Conservation (phyloP, 2,329 filamentous ascomycete species). For the Epichloe coenophiala region DNA sequence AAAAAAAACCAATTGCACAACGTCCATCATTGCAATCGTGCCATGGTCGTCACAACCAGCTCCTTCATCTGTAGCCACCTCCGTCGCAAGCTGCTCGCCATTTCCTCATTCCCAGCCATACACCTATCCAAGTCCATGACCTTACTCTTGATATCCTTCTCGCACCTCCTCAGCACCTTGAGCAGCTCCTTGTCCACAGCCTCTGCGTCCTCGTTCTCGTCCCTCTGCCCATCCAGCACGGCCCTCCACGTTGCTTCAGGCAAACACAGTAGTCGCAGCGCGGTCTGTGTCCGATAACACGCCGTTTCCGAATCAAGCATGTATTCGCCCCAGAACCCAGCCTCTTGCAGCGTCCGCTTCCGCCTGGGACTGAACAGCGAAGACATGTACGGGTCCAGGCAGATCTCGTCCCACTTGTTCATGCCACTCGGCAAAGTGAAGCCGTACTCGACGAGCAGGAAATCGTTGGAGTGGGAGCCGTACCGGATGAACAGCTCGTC, state of each 20-base stretch:
- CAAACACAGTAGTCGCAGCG: conserved; percentile 27
- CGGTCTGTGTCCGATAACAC: conserved; percentile 44
- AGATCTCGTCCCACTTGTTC: conserved; percentile 39
- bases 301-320: conserved; percentile 34
- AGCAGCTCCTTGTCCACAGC: conserved; percentile 24
- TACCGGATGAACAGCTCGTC: conserved; percentile 59
- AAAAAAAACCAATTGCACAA: too few species aligned
- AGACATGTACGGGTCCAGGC: conserved; percentile 33
- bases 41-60: conserved; percentile 10
- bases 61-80: conserved; percentile 16
- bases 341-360: conserved; percentile 26
- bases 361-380: conserved; percentile 22
- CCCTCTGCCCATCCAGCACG: conserved; percentile 30
- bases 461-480: conserved; percentile 56
- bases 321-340: conserved; percentile 37
- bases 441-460: conserved; percentile 54
- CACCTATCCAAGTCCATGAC: conserved; percentile 19
- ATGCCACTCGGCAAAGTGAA: conserved; percentile 29
- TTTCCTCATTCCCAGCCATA: conserved; percentile 16
- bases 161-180: conserved; percentile 24
- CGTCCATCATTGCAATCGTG: conserved; percentile 5
- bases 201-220: conserved; percentile 31
- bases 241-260: conserved; percentile 26
- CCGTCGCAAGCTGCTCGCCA: conserved; percentile 8
- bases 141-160: conserved; percentile 16